Evolutionary conservation across 2,329 filamentous ascomycete species (phyloP).

Genomic region (Orbilia ellipsospora): DNA sequence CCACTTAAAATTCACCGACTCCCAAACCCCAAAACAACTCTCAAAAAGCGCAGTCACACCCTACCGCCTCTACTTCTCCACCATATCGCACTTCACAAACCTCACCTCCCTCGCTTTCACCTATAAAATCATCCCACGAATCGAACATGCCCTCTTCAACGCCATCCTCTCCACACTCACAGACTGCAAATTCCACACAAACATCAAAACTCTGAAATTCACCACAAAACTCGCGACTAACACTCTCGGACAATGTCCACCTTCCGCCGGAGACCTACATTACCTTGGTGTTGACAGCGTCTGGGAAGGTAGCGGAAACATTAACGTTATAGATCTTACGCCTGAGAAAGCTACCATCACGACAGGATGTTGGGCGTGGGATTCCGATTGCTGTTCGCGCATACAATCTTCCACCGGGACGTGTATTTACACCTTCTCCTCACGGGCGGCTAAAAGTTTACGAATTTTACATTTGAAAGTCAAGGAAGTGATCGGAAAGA

Average conservation of each 20-base stretch:
- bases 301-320: background rate
- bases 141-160: background rate
- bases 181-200: background rate
- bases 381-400: too few relatives aligned
- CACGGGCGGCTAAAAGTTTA: too few relatives aligned
- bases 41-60: background rate
- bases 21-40: background rate
- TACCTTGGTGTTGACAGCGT: background rate
- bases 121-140: background rate
- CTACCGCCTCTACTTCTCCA: conserved; percentile 4
- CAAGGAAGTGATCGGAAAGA: too few relatives aligned
- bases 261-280: background rate
- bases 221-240: background rate
- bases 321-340: too few relatives aligned
- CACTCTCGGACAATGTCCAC: background rate
- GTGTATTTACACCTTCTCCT: too few relatives aligned
- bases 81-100: background rate
- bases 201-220: background rate
- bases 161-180: background rate
- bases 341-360: too few relatives aligned
- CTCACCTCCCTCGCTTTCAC: background rate
- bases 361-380: too few relatives aligned
- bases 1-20: background rate
- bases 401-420: too few relatives aligned
- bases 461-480: too few relatives aligned